These are phyloP conservation scores for Euphorbia schlechtendalii DNA, from an alignment of 441 rosid genomes.

Conservation along the genomic window DNA sequence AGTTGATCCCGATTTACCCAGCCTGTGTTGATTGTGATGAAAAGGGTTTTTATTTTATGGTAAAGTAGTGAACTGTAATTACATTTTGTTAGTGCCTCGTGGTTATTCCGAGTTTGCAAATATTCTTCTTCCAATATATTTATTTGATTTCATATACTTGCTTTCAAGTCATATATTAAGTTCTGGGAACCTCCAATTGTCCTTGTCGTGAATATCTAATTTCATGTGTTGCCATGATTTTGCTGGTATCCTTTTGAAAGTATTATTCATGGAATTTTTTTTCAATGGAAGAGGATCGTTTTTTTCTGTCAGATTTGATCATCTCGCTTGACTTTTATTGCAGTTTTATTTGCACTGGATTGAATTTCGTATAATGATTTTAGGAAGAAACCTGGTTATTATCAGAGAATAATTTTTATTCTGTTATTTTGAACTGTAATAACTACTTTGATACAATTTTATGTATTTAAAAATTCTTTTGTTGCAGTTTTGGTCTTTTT, in stretches of 20 bases:
- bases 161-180: background rate
- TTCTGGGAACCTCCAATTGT: background rate
- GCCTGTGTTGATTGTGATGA: constrained; percentile 13
- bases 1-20: constrained; percentile 28
- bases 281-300: background rate
- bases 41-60: constrained; percentile 12
- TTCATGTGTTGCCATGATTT: background rate
- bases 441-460: background rate
- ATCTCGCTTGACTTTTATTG: background rate
- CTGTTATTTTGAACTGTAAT: background rate
- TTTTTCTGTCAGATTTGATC: background rate
- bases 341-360: background rate
- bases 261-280: background rate
- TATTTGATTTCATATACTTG: background rate
- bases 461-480: background rate
- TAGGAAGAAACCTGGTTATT: background rate
- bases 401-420: background rate
- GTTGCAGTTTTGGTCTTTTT: background rate
- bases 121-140: background rate
- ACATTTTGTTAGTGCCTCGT: constrained; percentile 3
- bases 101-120: background rate
- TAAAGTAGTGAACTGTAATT: constrained; percentile 1
- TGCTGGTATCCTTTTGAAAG: background rate
- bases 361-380: background rate
- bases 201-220: background rate